These are phyloP conservation scores for Parmelia sp. DNA, from an alignment of 495 filamentous ascomycete genomes.

Conservation along the genomic window DNA sequence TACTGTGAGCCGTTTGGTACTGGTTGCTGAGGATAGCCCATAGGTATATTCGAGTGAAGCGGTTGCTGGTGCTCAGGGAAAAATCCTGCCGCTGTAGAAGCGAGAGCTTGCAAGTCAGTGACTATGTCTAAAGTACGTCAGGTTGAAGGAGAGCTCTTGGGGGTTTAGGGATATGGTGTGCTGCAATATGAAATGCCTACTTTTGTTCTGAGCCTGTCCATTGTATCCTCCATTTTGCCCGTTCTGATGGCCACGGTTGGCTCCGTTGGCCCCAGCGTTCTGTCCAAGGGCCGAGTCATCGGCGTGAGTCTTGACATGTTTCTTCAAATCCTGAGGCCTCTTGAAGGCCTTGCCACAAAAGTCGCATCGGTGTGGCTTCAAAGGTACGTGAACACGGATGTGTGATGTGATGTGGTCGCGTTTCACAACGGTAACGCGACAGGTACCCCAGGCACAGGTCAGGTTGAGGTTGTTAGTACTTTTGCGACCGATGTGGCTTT, in stretches of 20 bases:
- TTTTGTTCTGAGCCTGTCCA: constrained; percentile 22
- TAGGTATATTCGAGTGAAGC: constrained; percentile 49
- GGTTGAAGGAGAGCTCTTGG: constrained; percentile 19
- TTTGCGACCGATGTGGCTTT: constrained; percentile 96
- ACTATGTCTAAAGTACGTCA: constrained; percentile 29
- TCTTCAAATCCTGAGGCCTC: constrained; percentile 97
- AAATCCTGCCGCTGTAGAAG: constrained; percentile 42
- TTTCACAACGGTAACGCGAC: constrained; percentile 95
- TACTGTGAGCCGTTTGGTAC: constrained; percentile 51
- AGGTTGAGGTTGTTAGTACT: constrained; percentile 98
- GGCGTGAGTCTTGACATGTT: constrained; percentile 99
- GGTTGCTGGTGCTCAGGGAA: constrained; percentile 56
- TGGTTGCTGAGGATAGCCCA: constrained; percentile 40
- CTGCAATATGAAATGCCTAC: constrained; percentile 18
- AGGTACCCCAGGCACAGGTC: constrained; percentile 94
- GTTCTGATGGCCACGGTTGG: constrained; percentile 21
- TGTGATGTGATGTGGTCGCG: constrained; percentile 99
- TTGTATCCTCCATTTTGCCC: constrained; percentile 49
- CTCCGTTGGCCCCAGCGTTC: constrained; percentile 51
- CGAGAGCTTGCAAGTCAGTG: constrained; percentile 46
- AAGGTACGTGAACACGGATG: constrained; percentile 93
- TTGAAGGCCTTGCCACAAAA: constrained; percentile 99
- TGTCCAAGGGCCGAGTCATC: constrained; percentile 90
- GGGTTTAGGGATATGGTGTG: not conserved
- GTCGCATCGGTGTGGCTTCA: constrained; percentile 98